Evolutionary conservation across 371 early-diverging fungal species (phyloP), one percentile per base, ranked within the genome.

Genomic region (Blakeslea trispora): DNA sequence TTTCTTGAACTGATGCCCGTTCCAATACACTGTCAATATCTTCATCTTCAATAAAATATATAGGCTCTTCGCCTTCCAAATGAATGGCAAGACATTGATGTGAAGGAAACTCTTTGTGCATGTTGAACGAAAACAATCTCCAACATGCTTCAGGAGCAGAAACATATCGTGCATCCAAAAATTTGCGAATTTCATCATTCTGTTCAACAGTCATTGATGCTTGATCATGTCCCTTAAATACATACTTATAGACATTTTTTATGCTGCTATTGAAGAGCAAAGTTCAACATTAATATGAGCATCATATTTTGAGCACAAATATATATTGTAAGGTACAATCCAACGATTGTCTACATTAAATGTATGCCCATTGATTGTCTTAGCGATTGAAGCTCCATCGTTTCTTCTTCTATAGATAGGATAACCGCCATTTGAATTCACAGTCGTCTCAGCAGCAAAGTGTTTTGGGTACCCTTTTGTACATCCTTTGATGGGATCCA

Each of bases 221-320:
- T 15, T 49, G 34, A 34, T 71, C 67, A 31, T 70, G 67, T 0
- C 75, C 69, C 31, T 69, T 75, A 50, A 64, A 63, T 0, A 57
- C 44, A 47, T 74, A 77, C 42, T 71, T 77, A 59, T 61, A 72
- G 8, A 74, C 22, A 41, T 74, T 74, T 45, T 72, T 78, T 10
- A 74, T 51, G 3, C 50, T 35, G 1, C 11, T 40, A n/a, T n/a
- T n/a, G n/a, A n/a, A n/a, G n/a, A n/a, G 24, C 52, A 52, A 4
- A 68, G 50, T 44, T 74, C 64, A 0, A 74, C 62, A 39, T 74
- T 69, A 21, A 68, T 69, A 23, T 69, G 65, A 0, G 65, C 58
- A 45, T 63, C 37, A 47, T 68, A 74, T 46, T 69, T 74, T 0
- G 63, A 52, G 7, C 22, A 32, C 5, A 57, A 21, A 14, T 41